Evolutionary conservation across 352 stramenopile genomes (phyloP), one percentile per base, ranked within the genome.

Genomic region (Pythium inflatum): DNA sequence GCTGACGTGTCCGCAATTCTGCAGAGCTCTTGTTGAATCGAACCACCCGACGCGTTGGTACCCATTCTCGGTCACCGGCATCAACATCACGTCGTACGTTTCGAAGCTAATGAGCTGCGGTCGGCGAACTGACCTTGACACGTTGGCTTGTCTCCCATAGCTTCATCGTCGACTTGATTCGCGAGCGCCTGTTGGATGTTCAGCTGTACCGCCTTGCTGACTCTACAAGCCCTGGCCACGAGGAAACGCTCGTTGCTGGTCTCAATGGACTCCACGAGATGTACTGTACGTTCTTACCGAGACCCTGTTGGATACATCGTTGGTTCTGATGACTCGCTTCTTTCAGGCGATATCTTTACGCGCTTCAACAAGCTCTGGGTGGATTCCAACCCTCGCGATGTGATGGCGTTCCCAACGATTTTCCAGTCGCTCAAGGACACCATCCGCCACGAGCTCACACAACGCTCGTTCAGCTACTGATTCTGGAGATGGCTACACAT

Each of bases 21-120:
- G 2, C 45, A 95, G 88, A 28, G 85, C 86, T 0, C 65, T 95
- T 38, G 80, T 83, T 13, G 87, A 95, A 61, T 94, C 88, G 18
- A 94, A 93, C 58, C 88, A 95, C 56, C 88, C 83, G 36, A 93
- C 84, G 27, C 80, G 85, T 16, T 95, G 88, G 88, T 95, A 95
- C 60, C 88, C 88, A 38, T 95, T 95, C 57, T 81, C 87, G 9
- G 84, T 94, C 12, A 94, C 88, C 5, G 88, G 88, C 22, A 95
- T 95, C 76, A 95, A 95, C 68, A 85, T 95, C 65, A 95, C 88
- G 2, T 79, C 79, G 82, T 88, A 62, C 28, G 70, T 81, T 36
- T 27, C 22, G 30, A n/a, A 51, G 22, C 38, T 28, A 28, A n/a
- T n/a, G n/a, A n/a, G n/a, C n/a, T n/a, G n/a, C n/a, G n/a, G n/a